Conservation (phyloP, 306 rosid species). For the Castanea mollissima region DNA sequence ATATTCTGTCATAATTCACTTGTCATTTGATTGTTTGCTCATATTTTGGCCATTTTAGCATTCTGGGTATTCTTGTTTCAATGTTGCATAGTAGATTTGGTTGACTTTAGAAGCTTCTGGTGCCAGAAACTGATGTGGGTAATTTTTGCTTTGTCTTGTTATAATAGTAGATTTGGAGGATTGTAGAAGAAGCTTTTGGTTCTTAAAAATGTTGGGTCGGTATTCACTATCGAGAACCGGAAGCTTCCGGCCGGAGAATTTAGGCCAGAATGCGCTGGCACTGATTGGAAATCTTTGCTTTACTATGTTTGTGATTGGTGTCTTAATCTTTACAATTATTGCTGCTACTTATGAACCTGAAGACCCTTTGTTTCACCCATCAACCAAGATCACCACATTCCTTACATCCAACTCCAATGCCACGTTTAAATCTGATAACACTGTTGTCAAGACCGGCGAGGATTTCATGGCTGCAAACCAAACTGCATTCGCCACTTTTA, state of each 20-base stretch:
- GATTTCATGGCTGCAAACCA: conserved; percentile 91
- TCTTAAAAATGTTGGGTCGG: conserved; percentile 13
- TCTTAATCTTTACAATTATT: conserved; percentile 78
- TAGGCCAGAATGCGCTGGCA: conserved; percentile 81
- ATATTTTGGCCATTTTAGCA: conserved; percentile 25
- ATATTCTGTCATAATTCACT: background rate
- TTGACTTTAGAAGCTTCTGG: conserved; percentile 18
- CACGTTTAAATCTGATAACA: conserved; percentile 81
- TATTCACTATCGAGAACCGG: conserved; percentile 58
- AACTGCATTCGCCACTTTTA: conserved; percentile 55
- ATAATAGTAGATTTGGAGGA: background rate
- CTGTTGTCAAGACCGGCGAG: conserved; percentile 88
- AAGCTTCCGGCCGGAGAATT: conserved; percentile 77
- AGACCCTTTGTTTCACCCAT: conserved; percentile 93
- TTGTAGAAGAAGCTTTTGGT: conserved; percentile 22
- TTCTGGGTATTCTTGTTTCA: conserved; percentile 40
- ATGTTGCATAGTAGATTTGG: conserved; percentile 29
- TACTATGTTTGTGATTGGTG: conserved; percentile 82
- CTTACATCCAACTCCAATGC: conserved; percentile 94
- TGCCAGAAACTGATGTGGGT: background rate
- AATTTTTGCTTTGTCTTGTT: background rate
- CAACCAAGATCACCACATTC: conserved; percentile 82
- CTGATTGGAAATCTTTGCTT: conserved; percentile 89
- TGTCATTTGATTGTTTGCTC: conserved; percentile 3
- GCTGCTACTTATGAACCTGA: conserved; percentile 98